Conservation (phyloP, 139 green algal species). For the Chlamydomonas sphaeroides region DNA sequence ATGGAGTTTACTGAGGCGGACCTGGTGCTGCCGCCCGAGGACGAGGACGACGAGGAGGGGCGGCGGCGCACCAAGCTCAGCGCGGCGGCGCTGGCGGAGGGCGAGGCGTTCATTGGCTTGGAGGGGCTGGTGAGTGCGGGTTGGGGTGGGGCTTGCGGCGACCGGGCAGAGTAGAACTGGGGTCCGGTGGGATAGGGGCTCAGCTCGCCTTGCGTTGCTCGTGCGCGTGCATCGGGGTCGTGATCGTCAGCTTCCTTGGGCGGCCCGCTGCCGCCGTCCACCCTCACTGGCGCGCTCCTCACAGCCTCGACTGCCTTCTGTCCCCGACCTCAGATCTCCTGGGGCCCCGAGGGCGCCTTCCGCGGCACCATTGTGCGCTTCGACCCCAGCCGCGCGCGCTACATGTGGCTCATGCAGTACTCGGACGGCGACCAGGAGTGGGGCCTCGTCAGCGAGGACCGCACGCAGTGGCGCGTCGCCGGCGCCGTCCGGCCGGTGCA, state of each 20-base stretch:
- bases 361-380: conserved; percentile 18
- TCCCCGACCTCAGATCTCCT: conserved; percentile 9
- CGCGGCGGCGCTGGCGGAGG: conserved; percentile 14
- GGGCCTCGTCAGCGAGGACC: conserved; percentile 32
- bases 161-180: no score
- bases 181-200: no score
- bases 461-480: conserved; percentile 20
- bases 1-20: conserved; percentile 19
- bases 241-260: no score
- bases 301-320: no score
- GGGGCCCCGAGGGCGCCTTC: conserved; percentile 20
- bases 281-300: no score
- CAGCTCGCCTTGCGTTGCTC: no score
- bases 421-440: conserved; percentile 38
- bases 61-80: not conserved
- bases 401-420: conserved; percentile 29
- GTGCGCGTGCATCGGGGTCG: no score
- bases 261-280: no score
- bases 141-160: no score
- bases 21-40: conserved; percentile 33
- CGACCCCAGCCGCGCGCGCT: conserved; percentile 11
- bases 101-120: conserved; percentile 30
- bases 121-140: conserved; percentile 34
- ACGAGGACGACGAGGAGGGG: not conserved
- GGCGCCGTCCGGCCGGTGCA: conserved; percentile 4